phyloP scores from a whole-genome alignment of 1,284 basidiomycete species.

The Amylostereum areolatum region DNA sequence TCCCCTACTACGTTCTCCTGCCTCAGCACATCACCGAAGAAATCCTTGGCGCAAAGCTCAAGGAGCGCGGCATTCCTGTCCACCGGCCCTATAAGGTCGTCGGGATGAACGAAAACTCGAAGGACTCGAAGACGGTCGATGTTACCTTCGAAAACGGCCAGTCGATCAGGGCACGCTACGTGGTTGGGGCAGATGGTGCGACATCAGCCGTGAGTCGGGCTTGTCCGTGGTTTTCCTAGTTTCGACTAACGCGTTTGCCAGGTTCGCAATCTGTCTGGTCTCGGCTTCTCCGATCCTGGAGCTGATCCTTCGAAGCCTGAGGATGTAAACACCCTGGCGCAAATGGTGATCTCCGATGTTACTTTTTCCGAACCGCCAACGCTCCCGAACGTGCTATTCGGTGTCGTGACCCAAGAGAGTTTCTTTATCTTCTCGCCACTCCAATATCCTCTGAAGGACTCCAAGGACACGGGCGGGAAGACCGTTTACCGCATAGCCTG shows the following conservation, averaged over 20 bases:
- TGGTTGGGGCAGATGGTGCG: slow-evolving; percentile 54
- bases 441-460: slow-evolving; percentile 16
- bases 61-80: slow-evolving; percentile 26
- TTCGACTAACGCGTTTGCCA: slow-evolving; percentile 3
- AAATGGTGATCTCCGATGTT: slow-evolving; percentile 27
- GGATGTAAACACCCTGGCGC: slow-evolving; percentile 13
- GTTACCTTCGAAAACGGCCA: slow-evolving; percentile 47
- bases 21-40: slow-evolving; percentile 45
- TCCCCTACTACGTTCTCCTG: slow-evolving; percentile 37
- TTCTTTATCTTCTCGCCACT: slow-evolving; percentile 25
- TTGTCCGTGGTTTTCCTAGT: neutral
- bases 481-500: slow-evolving; percentile 27
- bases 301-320: slow-evolving; percentile 8
- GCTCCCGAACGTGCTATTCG: slow-evolving; percentile 10
- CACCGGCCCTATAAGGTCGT: slow-evolving; percentile 30
- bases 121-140: slow-evolving; percentile 22
- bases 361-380: slow-evolving; percentile 16
- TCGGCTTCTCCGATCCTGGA: slow-evolving; percentile 23
- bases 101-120: slow-evolving; percentile 15
- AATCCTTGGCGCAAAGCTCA: slow-evolving; percentile 30
- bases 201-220: slow-evolving; percentile 37
- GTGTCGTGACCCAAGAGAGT: slow-evolving; percentile 17
- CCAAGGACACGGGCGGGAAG: slow-evolving; percentile 12
- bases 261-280: slow-evolving; percentile 22
- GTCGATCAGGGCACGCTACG: slow-evolving; percentile 38